Conservation (phyloP, 202 grass and related monocot genomes). For the Brachypodium distachyon region DNA sequence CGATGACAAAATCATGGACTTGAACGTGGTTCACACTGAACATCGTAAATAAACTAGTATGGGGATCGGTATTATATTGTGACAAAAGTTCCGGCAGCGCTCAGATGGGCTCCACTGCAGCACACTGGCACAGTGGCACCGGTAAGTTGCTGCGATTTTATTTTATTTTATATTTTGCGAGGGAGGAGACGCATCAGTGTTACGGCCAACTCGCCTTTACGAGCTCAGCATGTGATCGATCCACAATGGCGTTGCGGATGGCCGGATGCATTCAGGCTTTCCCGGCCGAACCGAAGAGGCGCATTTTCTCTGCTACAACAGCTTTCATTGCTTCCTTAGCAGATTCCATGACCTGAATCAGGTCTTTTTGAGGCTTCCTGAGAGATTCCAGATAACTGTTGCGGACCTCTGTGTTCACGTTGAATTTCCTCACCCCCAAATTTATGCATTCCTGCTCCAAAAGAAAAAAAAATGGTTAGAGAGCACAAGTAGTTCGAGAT, state of each 20-base stretch:
- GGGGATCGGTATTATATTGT: too few species aligned
- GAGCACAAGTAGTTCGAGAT: background rate
- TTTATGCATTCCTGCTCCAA: conserved; percentile 73
- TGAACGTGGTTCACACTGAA: background rate
- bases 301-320: conserved; percentile 73
- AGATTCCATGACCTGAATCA: conserved; percentile 67
- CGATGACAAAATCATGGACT: background rate
- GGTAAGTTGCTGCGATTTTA: background rate
- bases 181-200: background rate
- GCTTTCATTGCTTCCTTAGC: conserved; percentile 88
- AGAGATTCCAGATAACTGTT: conserved; percentile 80
- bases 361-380: conserved; percentile 63
- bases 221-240: background rate
- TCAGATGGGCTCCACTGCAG: background rate
- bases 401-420: conserved; percentile 93
- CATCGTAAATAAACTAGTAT: background rate
- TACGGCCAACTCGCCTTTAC: background rate
- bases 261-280: conserved; percentile 60
- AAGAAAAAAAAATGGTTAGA: background rate
- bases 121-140: too few species aligned
- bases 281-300: conserved; percentile 73
- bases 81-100: too few species aligned
- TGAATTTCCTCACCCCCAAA: conserved; percentile 90
- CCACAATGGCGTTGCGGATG: background rate
- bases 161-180: background rate